Evolutionary conservation across 2,329 filamentous ascomycete species (phyloP).

Genomic region (Blastomyces silverae): DNA sequence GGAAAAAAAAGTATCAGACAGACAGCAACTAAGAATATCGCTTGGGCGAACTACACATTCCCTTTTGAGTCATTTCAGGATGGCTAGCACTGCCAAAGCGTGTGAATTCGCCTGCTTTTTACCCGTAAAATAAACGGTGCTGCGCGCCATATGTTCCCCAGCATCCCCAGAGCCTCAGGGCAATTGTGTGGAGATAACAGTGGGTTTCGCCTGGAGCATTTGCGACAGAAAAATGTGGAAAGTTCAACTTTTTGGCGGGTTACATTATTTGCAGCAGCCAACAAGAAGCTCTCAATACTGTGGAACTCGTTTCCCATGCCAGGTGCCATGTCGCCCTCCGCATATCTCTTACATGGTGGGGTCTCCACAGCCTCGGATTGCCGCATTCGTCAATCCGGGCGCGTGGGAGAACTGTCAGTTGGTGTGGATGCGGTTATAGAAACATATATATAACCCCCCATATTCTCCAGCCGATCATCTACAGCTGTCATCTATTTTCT

Average conservation of each 20-base stretch:
- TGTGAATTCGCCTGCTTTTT: background rate
- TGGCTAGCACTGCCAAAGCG: background rate
- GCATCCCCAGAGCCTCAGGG: background rate
- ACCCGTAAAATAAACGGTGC: background rate
- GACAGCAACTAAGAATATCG: background rate
- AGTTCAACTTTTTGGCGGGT: background rate
- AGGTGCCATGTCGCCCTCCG: background rate
- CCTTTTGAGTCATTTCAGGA: background rate
- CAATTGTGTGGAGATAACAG: background rate
- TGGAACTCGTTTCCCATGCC: conserved; percentile 5
- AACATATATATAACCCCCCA: conserved; percentile 3
- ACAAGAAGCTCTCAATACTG: conserved; percentile 1
- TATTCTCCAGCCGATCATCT: background rate
- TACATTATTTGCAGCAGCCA: background rate
- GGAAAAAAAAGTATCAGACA: background rate
- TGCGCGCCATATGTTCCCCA: background rate
- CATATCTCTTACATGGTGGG: background rate
- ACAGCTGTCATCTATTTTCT: background rate
- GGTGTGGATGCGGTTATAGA: background rate
- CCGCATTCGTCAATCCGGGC: conserved; percentile 1
- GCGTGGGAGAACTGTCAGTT: background rate
- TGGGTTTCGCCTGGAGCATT: background rate
- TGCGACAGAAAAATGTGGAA: background rate
- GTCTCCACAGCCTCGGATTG: conserved; percentile 2
- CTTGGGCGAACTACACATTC: background rate